A percentile compares a stretch with the other conserved stretches of the same genome.
Evolutionary conservation across 345 rosid species (phyloP).

Genomic region (Rhodomyrtus tomentosa): DNA sequence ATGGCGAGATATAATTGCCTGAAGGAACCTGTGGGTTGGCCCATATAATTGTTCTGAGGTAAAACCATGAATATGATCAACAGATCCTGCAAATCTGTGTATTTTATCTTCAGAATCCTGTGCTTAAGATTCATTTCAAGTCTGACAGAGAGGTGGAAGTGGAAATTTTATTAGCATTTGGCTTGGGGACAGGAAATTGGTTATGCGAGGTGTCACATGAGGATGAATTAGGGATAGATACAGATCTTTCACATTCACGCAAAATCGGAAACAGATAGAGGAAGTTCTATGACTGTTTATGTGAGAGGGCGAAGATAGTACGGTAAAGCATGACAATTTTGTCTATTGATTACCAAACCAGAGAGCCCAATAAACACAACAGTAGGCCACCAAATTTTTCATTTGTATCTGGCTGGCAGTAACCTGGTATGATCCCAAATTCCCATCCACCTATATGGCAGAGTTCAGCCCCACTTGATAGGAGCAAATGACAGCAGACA

Average conservation of each 20-base stretch:
- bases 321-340: neutral
- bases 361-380: neutral
- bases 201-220: neutral
- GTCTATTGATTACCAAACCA: neutral
- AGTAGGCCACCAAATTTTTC: neutral
- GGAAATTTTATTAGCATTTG: neutral
- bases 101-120: neutral
- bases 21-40: slow-evolving; percentile 62
- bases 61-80: slow-evolving; percentile 10
- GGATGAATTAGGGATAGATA: neutral
- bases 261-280: neutral
- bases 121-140: neutral
- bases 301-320: neutral
- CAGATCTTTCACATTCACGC: neutral
- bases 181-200: neutral
- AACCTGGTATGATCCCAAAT: neutral
- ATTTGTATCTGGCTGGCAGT: neutral
- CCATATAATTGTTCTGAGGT: slow-evolving; percentile 63
- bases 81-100: neutral
- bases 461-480: neutral
- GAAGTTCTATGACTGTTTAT: neutral
- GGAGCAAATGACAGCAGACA: neutral
- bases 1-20: slow-evolving; percentile 75
- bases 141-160: neutral
- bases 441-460: neutral